Evolutionary conservation across 345 rosid species (phyloP).

Genomic region (Eucalyptus polyanthemos): DNA sequence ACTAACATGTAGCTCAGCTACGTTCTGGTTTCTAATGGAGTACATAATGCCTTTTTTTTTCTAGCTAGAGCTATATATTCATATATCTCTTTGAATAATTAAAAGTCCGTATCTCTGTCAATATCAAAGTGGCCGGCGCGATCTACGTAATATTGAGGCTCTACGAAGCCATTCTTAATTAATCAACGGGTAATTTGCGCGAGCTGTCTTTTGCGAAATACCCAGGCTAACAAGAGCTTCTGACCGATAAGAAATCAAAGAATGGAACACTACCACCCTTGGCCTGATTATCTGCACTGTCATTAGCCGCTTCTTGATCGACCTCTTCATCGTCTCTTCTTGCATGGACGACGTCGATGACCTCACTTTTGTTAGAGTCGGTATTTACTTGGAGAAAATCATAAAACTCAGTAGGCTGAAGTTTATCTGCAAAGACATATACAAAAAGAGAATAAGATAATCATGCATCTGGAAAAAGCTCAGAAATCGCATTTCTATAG

Average conservation of each 20-base stretch:
- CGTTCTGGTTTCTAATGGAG: neutral
- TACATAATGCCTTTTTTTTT: neutral
- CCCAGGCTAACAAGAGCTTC: neutral
- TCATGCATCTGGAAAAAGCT: neutral
- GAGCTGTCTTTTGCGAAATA: neutral
- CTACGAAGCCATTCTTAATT: neutral
- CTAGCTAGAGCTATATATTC: neutral
- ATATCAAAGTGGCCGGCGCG: neutral
- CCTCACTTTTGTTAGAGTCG: slow-evolving; percentile 1
- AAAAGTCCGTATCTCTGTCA: neutral
- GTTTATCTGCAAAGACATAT: neutral
- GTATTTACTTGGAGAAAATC: slow-evolving; percentile 3
- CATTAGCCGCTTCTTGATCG: neutral
- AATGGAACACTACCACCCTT: neutral
- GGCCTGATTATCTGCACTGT: neutral
- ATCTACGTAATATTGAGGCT: neutral
- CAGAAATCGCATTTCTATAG: neutral
- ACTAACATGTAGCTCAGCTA: neutral
- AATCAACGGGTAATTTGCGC: neutral
- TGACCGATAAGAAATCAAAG: slow-evolving; percentile 5
- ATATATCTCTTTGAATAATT: neutral
- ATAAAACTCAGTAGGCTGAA: neutral
- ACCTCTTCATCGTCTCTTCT: slow-evolving; percentile 5
- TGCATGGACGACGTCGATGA: neutral
- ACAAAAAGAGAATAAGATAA: neutral